A percentile compares a stretch with the other conserved stretches of the same genome.
These are phyloP conservation scores for Acorus gramineus DNA, from an alignment of 106 monocot species.

Conservation along the genomic window DNA sequence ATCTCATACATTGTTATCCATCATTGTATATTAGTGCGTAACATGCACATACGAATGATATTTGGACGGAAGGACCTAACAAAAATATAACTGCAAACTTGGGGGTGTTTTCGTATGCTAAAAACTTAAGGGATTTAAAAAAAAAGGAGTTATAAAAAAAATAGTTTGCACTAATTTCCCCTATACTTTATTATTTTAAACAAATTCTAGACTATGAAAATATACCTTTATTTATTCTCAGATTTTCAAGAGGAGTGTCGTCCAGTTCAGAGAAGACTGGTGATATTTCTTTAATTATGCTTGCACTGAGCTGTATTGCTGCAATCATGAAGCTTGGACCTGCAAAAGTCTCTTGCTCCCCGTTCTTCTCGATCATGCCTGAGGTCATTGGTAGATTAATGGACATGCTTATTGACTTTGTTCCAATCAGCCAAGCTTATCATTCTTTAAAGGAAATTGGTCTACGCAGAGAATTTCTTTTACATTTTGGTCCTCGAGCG, in stretches of 20 bases:
- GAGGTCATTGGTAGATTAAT: conserved; percentile 83
- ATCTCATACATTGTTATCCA: too few species aligned
- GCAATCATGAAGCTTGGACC: conserved; percentile 77
- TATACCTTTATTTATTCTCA: conserved; percentile 19
- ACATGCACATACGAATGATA: too few species aligned
- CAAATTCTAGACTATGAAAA: not conserved
- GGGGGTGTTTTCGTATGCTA: too few species aligned
- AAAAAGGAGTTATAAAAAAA: too few species aligned
- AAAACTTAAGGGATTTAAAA: too few species aligned
- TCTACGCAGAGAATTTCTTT: conserved; percentile 75
- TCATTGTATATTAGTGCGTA: too few species aligned
- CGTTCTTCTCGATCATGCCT: conserved; percentile 68
- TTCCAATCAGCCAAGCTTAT: conserved; percentile 67
- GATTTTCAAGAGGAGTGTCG: conserved; percentile 40
- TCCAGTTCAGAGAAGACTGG: conserved; percentile 31
- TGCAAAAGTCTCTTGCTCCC: conserved; percentile 72
- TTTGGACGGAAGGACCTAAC: too few species aligned
- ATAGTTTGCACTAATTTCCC: too few species aligned
- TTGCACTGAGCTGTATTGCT: conserved; percentile 78
- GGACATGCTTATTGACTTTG: conserved; percentile 84
- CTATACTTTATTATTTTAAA: too few species aligned
- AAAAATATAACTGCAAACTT: too few species aligned
- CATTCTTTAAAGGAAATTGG: conserved; percentile 77
- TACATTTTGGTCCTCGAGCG: conserved; percentile 87
- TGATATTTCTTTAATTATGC: conserved; percentile 65